Evolutionary conservation across 2,329 filamentous ascomycete genomes (phyloP).

Genomic region (Botrytis tulipae): DNA sequence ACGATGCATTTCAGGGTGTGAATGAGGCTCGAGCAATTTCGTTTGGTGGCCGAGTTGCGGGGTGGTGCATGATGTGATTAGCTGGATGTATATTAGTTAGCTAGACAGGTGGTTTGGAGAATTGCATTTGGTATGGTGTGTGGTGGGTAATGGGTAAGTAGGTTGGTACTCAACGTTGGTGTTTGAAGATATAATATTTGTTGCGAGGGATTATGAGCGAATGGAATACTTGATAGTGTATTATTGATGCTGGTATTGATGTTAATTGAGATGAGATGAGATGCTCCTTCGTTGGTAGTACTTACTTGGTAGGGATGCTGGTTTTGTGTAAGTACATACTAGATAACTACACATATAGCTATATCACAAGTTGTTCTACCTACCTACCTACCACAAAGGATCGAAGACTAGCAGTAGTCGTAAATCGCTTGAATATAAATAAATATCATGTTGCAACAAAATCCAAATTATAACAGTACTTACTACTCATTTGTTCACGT

Average conservation of each 20-base stretch:
- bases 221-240: not conserved
- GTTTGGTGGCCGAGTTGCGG: not conserved
- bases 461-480: not conserved
- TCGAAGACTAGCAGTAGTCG: too few relatives aligned
- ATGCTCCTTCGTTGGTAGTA: not conserved
- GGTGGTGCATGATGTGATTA: not conserved
- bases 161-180: not conserved
- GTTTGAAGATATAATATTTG: not conserved
- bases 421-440: not conserved
- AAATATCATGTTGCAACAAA: not conserved
- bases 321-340: not conserved
- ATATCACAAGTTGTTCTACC: not conserved
- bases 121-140: not conserved
- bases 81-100: not conserved
- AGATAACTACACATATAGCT: not conserved
- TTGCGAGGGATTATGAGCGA: not conserved
- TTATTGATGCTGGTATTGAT: not conserved
- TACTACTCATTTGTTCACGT: not conserved
- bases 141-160: not conserved
- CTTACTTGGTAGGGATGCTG: not conserved
- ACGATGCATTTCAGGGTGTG: not conserved
- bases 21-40: conserved; percentile 14
- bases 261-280: not conserved
- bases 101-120: not conserved
- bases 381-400: not conserved